Evolutionary conservation across 176 grass and related monocot genomes (phyloP).

Genomic region (Carex cristatella): DNA sequence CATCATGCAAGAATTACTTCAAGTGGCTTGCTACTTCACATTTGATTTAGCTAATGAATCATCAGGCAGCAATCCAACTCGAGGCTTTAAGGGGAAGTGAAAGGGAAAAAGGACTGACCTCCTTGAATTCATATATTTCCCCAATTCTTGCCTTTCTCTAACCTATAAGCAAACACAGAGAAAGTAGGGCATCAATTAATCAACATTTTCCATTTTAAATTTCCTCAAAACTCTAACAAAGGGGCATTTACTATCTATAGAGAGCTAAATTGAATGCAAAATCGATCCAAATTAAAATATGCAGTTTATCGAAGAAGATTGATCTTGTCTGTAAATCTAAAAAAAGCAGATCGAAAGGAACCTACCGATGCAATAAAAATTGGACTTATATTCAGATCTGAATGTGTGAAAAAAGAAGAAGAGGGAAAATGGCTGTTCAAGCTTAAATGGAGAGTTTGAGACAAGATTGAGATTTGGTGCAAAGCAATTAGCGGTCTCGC

Average conservation of each 20-base stretch:
- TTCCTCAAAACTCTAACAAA: background rate
- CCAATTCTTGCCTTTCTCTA: background rate
- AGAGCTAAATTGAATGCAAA: background rate
- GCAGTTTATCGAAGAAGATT: background rate
- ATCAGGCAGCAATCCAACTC: background rate
- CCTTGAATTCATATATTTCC: conserved; percentile 7
- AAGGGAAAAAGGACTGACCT: background rate
- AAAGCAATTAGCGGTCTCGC: background rate
- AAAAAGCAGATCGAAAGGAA: background rate
- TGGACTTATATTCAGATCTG: background rate
- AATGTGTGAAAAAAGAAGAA: background rate
- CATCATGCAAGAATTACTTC: background rate
- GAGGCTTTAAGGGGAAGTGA: background rate
- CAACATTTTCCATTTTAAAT: background rate
- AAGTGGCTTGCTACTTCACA: background rate
- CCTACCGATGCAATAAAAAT: background rate
- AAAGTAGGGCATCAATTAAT: background rate
- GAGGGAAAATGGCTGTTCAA: background rate
- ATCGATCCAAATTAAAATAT: background rate
- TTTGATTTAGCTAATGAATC: background rate
- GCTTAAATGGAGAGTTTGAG: background rate
- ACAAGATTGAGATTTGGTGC: background rate
- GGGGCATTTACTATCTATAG: background rate
- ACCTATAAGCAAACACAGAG: background rate
- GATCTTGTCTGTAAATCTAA: background rate